These are phyloP conservation scores for Pythium rhizo-oryzae DNA, from an alignment of 352 stramenopile genomes.

Conservation along the genomic window DNA sequence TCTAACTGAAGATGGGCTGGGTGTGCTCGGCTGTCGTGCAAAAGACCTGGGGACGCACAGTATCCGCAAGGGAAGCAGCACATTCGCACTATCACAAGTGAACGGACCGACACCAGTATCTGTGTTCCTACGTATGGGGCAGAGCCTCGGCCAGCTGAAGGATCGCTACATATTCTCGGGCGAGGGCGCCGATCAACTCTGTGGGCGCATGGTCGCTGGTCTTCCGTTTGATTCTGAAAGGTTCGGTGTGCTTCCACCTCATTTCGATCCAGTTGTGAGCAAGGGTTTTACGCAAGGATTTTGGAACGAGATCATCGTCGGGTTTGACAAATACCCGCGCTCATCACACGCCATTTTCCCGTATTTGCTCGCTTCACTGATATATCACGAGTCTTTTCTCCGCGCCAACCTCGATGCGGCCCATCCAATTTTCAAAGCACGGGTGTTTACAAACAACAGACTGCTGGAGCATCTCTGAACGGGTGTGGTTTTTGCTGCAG, in stretches of 20 bases:
- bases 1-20: slow-evolving; percentile 6
- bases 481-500: not conserved
- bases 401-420: not conserved
- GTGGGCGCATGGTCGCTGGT: slow-evolving; percentile 16
- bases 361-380: slow-evolving; percentile 9
- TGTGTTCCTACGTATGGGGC: slow-evolving; percentile 19
- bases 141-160: slow-evolving; percentile 20
- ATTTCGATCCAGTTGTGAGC: slow-evolving; percentile 7
- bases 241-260: slow-evolving; percentile 14
- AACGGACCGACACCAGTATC: slow-evolving; percentile 13
- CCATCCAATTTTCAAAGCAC: slow-evolving; percentile 14
- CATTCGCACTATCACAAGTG: slow-evolving; percentile 13
- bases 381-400: slow-evolving; percentile 12
- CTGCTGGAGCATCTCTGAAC: slow-evolving; percentile 1
- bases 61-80: slow-evolving; percentile 16
- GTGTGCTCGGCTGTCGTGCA: not conserved
- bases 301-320: slow-evolving; percentile 5
- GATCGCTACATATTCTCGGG: slow-evolving; percentile 15
- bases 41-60: slow-evolving; percentile 17
- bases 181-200: slow-evolving; percentile 20
- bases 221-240: slow-evolving; percentile 15
- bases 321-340: not conserved
- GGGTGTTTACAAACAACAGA: slow-evolving; percentile 11
- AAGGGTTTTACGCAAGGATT: not conserved
- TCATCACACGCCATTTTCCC: not conserved